Base-by-base conservation (phyloP, 495 filamentous ascomycete species). In the Pseudomonodictys pantanalensis region DNA sequence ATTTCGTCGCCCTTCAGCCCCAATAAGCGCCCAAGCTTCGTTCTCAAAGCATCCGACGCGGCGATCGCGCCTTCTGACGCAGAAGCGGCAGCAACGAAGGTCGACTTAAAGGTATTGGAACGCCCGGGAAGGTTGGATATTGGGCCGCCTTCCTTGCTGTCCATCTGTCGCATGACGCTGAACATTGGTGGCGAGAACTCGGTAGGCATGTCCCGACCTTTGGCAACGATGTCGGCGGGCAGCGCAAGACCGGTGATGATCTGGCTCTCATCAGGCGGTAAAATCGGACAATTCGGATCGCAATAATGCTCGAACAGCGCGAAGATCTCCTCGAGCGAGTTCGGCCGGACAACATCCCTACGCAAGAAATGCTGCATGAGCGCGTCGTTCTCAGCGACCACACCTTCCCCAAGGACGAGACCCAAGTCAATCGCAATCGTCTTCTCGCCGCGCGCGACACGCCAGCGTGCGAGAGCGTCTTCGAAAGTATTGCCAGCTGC, bases 271-370 rank as follows among this genome's bases (percentile, higher is more conserved):
- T 12, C 39, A 15, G 25, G 45, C 23, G 9, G 17, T 20, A 11
- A 44, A 44, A 38, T 22, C 32, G 23, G 29, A 25, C 44, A 11
- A 6, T 22, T 4, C 1, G 58, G 58, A 33, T 61, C 42, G 50
- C 58, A 61, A 24, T 49, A 54, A 42, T 51, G 52, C 12, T 58
- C 53, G 12, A 59, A 20, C 4, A 64, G 38, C 3, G 54, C 54
- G 26, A 38, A 12, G 28, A 59, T 52, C 12, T 46, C 28, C 2
- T 38, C 38, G 18, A 20, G 33, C 15, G 51, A 22, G 24, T 47
- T 46, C n/a, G n/a, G 1, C 47, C 48, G 15, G 35, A 45, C 18
- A 52, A 30, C 1, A 15, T 30, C 3, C 47, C 55, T 26, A 42
- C 43, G 7, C 52, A 45, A 38, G 1, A 51, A 30, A 0, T 39